These are phyloP conservation scores for Mercurialis annua DNA, from an alignment of 345 rosid genomes.

Conservation along the genomic window DNA sequence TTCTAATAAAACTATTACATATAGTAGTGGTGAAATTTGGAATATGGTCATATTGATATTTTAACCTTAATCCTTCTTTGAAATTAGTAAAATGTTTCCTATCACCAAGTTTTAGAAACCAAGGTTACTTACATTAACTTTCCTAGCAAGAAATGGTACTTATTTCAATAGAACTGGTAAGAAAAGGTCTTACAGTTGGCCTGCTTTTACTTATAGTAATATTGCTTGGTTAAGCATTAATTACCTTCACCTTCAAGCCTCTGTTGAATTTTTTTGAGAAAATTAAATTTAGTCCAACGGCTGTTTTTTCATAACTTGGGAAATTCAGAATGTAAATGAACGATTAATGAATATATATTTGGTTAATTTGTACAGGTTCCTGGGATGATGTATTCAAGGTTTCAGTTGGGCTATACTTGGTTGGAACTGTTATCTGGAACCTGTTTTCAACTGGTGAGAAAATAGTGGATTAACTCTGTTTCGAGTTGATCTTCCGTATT, in stretches of 20 bases:
- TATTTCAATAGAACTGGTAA: conserved; percentile 1
- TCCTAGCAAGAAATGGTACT: background rate
- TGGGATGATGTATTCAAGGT: conserved; percentile 95
- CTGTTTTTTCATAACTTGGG: background rate
- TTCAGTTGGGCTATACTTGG: conserved; percentile 81
- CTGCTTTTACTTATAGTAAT: background rate
- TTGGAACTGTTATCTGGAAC: conserved; percentile 85
- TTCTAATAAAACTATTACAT: background rate
- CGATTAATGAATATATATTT: background rate
- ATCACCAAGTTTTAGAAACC: background rate
- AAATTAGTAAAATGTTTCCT: background rate
- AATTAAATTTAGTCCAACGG: background rate
- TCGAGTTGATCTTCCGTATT: conserved; percentile 9
- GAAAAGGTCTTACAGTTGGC: background rate
- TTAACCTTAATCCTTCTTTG: background rate
- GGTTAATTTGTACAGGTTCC: conserved; percentile 72
- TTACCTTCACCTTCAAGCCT: background rate
- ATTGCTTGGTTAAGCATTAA: background rate
- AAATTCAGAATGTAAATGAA: background rate
- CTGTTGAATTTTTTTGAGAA: background rate
- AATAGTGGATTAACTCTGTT: conserved; percentile 51
- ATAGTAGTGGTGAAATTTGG: background rate
- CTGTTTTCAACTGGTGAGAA: conserved; percentile 88
- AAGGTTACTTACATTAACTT: background rate
- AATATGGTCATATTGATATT: background rate